Evolutionary conservation across 495 filamentous ascomycete species (phyloP).

Genomic region (Recurvomyces mirabilis): DNA sequence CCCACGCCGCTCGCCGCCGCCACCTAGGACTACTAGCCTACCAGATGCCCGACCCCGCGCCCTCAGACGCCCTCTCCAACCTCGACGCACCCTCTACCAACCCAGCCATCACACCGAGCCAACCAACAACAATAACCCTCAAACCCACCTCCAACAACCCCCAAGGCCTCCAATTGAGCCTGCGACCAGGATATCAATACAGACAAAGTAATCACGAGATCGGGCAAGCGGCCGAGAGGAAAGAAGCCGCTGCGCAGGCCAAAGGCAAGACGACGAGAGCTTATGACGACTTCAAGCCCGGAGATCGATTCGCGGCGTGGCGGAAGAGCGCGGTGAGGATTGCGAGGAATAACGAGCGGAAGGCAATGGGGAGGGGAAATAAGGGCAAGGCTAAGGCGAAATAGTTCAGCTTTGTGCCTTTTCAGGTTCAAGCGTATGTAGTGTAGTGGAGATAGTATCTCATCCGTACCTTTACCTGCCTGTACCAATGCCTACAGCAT

Average conservation of each 20-base stretch:
- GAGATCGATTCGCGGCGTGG: slow-evolving; percentile 54
- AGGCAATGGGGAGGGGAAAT: slow-evolving; percentile 46
- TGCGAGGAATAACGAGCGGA: slow-evolving; percentile 45
- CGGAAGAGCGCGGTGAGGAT: slow-evolving; percentile 44
- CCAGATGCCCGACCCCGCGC: slow-evolving; percentile 7
- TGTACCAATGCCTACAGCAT: too few relatives aligned
- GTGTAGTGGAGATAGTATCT: too few relatives aligned
- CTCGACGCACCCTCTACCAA: background rate
- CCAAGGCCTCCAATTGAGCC: slow-evolving; percentile 20
- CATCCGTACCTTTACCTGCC: too few relatives aligned
- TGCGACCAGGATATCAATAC: slow-evolving; percentile 66
- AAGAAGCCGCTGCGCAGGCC: slow-evolving; percentile 5
- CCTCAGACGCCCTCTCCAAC: background rate
- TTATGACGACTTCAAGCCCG: slow-evolving; percentile 35
- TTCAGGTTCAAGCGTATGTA: too few relatives aligned
- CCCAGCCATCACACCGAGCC: background rate
- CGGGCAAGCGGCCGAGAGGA: slow-evolving; percentile 52
- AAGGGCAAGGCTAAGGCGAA: too few relatives aligned
- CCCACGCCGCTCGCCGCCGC: slow-evolving; percentile 54
- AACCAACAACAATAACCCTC: background rate
- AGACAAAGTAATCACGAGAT: slow-evolving; percentile 78
- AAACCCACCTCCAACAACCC: background rate
- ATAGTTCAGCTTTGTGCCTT: too few relatives aligned
- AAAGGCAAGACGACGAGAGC: slow-evolving; percentile 15
- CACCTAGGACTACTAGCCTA: slow-evolving; percentile 55